These are phyloP conservation scores for Fraxinus quadrangulata DNA, from an alignment of 257 asterid genomes.

Conservation along the genomic window DNA sequence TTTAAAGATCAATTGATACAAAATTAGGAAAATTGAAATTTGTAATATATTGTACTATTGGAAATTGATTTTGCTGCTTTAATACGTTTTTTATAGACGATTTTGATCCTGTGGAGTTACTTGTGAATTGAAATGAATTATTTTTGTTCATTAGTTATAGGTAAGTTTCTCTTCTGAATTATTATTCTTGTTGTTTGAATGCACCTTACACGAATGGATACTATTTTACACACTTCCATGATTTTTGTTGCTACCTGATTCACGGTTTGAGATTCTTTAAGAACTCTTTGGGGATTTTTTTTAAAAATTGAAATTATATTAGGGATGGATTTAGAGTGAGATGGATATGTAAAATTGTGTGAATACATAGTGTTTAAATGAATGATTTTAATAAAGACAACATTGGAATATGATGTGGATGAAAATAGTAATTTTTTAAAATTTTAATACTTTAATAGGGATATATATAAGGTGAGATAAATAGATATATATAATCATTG, in stretches of 20 bases:
- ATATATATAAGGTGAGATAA: too few species aligned
- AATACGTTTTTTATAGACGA: not conserved
- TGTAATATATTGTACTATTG: not conserved
- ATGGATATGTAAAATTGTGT: too few species aligned
- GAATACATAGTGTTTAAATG: too few species aligned
- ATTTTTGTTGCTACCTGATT: constrained; percentile 13
- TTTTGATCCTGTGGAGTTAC: not conserved
- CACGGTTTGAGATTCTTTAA: constrained; percentile 27
- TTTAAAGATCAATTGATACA: constrained; percentile 4
- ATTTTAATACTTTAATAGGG: too few species aligned
- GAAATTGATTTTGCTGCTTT: constrained; percentile 5
- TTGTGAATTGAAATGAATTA: constrained; percentile 11
- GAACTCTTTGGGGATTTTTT: constrained; percentile 3
- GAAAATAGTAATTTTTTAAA: too few species aligned
- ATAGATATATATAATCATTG: too few species aligned
- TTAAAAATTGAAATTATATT: too few species aligned
- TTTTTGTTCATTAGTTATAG: not conserved
- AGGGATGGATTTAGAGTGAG: too few species aligned
- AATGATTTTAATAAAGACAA: too few species aligned
- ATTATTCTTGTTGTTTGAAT: not conserved
- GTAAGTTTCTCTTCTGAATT: not conserved
- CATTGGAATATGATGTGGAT: too few species aligned
- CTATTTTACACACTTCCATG: not conserved
- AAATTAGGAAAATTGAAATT: not conserved
- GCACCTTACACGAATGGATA: not conserved